phyloP scores from a whole-genome alignment of 2,329 filamentous ascomycete species.

The Sarocladiaceae sp. region DNA sequence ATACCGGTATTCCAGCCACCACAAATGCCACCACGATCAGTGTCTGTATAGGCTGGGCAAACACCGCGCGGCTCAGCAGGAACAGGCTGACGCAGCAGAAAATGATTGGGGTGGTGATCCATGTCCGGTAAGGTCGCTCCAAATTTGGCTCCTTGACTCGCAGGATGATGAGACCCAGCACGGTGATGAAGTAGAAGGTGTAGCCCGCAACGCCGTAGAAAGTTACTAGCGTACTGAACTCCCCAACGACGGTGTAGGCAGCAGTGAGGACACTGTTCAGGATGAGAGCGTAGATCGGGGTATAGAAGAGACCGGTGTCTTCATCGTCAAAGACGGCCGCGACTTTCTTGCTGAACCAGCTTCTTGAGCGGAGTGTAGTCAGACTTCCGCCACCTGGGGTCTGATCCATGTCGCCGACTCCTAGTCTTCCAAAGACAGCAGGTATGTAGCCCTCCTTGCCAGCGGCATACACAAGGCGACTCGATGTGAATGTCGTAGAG shows the following conservation, averaged over 20 bases:
- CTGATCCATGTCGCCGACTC: constrained; percentile 48
- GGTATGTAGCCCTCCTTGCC: constrained; percentile 95
- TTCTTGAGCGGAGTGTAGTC: constrained; percentile 41
- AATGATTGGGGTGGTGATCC: constrained; percentile 94
- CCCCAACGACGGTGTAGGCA: constrained; percentile 76
- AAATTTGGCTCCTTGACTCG: constrained; percentile 80
- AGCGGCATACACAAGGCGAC: constrained; percentile 85
- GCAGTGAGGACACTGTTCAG: constrained; percentile 72
- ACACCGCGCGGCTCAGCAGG: constrained; percentile 78
- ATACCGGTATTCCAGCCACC: constrained; percentile 75
- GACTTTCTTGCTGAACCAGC: constrained; percentile 53
- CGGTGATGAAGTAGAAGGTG: constrained; percentile 93
- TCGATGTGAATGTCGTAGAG: constrained; percentile 87
- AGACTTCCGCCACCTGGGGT: constrained; percentile 18
- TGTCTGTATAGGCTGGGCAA: constrained; percentile 86
- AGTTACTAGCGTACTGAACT: constrained; percentile 86
- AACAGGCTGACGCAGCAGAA: constrained; percentile 98
- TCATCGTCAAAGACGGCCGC: constrained; percentile 66
- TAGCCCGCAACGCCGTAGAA: constrained; percentile 98
- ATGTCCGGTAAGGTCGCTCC: constrained; percentile 87
- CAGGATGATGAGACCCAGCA: constrained; percentile 86
- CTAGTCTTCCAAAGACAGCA: constrained; percentile 73
- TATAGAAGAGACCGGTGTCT: constrained; percentile 78
- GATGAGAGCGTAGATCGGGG: constrained; percentile 84
- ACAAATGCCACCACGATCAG: constrained; percentile 82